Conservation (phyloP, 345 rosid genomes). For the Cardiospermum halicacabum region DNA sequence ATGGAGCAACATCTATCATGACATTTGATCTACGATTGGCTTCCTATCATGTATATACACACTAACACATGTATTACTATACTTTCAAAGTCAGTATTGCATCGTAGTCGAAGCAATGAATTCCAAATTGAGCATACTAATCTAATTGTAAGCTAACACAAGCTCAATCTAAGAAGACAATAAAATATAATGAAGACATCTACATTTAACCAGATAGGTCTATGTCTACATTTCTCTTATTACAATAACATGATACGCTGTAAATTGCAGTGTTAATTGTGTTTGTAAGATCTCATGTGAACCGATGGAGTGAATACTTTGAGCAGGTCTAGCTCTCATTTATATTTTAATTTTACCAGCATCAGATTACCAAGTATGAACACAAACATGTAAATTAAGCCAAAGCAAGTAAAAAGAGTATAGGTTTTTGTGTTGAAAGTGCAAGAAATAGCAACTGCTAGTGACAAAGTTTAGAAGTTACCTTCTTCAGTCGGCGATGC, state of each 20-base stretch:
- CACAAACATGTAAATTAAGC: not conserved
- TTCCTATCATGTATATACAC: not conserved
- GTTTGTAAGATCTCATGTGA: not conserved
- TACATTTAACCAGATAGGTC: no score
- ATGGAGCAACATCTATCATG: not conserved
- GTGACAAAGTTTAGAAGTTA: slow-evolving; percentile 18
- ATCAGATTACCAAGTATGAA: not conserved
- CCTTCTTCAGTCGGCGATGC: slow-evolving; percentile 92
- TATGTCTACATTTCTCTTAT: not conserved
- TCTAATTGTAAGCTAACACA: not conserved
- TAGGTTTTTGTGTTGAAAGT: not conserved
- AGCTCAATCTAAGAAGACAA: not conserved
- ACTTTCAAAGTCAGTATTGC: not conserved
- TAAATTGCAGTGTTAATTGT: not conserved
- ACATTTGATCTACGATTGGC: not conserved
- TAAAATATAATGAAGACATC: not conserved
- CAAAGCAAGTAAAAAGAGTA: not conserved
- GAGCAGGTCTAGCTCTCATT: no score
- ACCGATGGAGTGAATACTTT: not conserved
- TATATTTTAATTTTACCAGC: not conserved
- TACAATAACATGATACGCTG: not conserved
- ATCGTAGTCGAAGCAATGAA: not conserved
- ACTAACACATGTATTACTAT: not conserved
- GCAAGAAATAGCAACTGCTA: not conserved
- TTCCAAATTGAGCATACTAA: not conserved